These are phyloP conservation scores for Plasmodium cynomolgi DNA, from an alignment of 169 alveolate genomes.

Conservation along the genomic window DNA sequence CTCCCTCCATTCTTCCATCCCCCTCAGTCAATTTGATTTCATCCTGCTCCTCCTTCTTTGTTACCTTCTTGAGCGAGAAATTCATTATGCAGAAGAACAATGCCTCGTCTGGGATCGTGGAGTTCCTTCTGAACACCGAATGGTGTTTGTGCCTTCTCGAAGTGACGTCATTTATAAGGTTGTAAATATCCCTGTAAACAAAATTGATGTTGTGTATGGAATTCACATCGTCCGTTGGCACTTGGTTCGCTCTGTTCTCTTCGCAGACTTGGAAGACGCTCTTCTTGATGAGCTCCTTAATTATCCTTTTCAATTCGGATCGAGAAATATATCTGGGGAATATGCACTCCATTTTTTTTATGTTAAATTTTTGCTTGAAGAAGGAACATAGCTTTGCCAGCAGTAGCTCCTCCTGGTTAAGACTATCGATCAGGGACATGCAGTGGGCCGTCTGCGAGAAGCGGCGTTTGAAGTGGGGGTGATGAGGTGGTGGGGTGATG, in stretches of 20 bases:
- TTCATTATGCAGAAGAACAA: slow-evolving; percentile 31
- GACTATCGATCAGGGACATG: slow-evolving; percentile 77
- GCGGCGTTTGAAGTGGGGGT: background rate
- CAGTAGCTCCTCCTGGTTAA: slow-evolving; percentile 80
- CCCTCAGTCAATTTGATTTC: background rate
- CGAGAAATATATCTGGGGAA: slow-evolving; percentile 78
- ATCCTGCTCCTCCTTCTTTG: background rate
- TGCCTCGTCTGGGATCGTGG: slow-evolving; percentile 17
- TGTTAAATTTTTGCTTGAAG: slow-evolving; percentile 76
- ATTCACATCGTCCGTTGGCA: background rate
- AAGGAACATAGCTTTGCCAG: slow-evolving; percentile 80
- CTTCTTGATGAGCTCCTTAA: slow-evolving; percentile 61
- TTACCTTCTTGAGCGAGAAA: slow-evolving; percentile 50
- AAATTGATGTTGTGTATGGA: slow-evolving; percentile 66
- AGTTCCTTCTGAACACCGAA: slow-evolving; percentile 10
- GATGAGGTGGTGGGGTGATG: slow-evolving; percentile 36
- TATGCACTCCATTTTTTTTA: slow-evolving; percentile 77
- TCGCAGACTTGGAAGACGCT: slow-evolving; percentile 77
- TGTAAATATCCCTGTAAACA: slow-evolving; percentile 39
- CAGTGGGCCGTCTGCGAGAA: slow-evolving; percentile 75
- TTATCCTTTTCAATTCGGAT: slow-evolving; percentile 70
- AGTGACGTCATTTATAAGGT: slow-evolving; percentile 12
- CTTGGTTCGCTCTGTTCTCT: background rate
- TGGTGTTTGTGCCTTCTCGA: background rate
- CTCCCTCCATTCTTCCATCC: background rate